Conservation (phyloP, 1,284 basidiomycete genomes). For the Rhodotorula sp. region DNA sequence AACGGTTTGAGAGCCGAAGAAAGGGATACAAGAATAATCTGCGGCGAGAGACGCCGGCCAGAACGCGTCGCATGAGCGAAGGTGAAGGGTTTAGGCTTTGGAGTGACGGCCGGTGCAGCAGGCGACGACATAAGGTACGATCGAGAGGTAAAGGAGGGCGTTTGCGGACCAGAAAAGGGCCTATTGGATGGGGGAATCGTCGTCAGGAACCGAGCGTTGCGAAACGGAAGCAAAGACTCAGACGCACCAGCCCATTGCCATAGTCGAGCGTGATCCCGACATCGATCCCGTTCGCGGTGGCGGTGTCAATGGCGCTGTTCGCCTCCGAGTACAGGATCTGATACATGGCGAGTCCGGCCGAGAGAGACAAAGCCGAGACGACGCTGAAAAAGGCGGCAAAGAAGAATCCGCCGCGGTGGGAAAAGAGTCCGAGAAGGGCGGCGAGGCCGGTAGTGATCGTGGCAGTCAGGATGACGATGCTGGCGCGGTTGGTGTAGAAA, state of each 20-base stretch:
- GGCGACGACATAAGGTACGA: conserved; percentile 31
- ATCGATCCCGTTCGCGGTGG: conserved; percentile 21
- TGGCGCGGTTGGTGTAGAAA: conserved; percentile 15
- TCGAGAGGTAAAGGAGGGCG: conserved; percentile 31
- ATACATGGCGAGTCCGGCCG: conserved; percentile 40
- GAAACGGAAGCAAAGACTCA: not conserved
- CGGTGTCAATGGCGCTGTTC: conserved; percentile 25
- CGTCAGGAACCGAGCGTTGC: not conserved
- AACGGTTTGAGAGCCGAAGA: too few relatives aligned
- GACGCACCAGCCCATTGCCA: conserved; percentile 38
- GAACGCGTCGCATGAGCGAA: too few relatives aligned
- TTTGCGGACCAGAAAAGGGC: conserved; percentile 41
- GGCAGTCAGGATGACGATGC: conserved; percentile 10
- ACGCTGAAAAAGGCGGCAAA: conserved; percentile 30
- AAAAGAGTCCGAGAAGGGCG: conserved; percentile 39
- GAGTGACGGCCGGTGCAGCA: conserved; percentile 27
- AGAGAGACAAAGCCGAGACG: conserved; percentile 37
- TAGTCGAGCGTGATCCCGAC: conserved; percentile 39
- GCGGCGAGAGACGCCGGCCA: too few relatives aligned
- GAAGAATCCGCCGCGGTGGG: conserved; percentile 41
- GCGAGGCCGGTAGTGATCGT: conserved; percentile 21
- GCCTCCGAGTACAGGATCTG: conserved; percentile 29
- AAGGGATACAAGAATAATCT: too few relatives aligned
- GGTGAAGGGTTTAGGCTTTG: too few relatives aligned
- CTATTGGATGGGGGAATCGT: not conserved